phyloP scores from a whole-genome alignment of 2,329 filamentous ascomycete species.

The Xylariaceae sp. region DNA sequence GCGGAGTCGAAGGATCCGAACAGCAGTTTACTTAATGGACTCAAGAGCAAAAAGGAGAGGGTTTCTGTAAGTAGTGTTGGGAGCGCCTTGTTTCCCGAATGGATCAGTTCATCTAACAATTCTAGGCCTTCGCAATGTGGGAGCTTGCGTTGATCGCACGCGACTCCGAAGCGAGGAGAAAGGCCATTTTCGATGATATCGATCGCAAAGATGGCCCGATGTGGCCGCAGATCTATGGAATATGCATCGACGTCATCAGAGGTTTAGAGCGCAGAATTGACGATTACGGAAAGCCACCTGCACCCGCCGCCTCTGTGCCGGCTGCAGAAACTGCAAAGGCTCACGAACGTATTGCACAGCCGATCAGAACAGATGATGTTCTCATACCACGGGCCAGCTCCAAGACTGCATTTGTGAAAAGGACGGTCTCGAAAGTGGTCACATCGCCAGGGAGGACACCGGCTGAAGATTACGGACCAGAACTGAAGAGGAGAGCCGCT shows the following conservation, averaged over 20 bases:
- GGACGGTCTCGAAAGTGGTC: slow-evolving; percentile 41
- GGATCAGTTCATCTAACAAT: slow-evolving; percentile 15
- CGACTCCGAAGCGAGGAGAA: slow-evolving; percentile 70
- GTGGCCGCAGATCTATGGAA: slow-evolving; percentile 73
- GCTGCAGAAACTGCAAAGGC: slow-evolving; percentile 22
- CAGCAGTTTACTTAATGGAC: slow-evolving; percentile 78
- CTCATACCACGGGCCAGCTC: slow-evolving; percentile 39
- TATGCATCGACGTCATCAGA: slow-evolving; percentile 68
- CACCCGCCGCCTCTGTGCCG: slow-evolving; percentile 30
- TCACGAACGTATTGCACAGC: slow-evolving; percentile 37
- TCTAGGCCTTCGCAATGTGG: slow-evolving; percentile 81
- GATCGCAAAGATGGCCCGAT: slow-evolving; percentile 76
- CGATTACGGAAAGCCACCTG: slow-evolving; percentile 50
- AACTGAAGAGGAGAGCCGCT: slow-evolving; percentile 49
- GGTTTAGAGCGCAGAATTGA: slow-evolving; percentile 67
- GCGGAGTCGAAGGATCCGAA: slow-evolving; percentile 87
- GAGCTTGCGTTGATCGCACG: slow-evolving; percentile 79
- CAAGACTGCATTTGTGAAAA: slow-evolving; percentile 41
- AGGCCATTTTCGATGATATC: slow-evolving; percentile 81
- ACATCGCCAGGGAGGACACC: slow-evolving; percentile 49
- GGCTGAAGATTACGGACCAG: slow-evolving; percentile 47
- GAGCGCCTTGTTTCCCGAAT: not conserved
- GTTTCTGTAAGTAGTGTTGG: slow-evolving; percentile 55
- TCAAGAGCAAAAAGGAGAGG: slow-evolving; percentile 78
- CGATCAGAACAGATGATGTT: slow-evolving; percentile 45